Base-by-base conservation (phyloP, 1,284 basidiomycete species). In the Ceratorhiza oryzae-sativae region DNA sequence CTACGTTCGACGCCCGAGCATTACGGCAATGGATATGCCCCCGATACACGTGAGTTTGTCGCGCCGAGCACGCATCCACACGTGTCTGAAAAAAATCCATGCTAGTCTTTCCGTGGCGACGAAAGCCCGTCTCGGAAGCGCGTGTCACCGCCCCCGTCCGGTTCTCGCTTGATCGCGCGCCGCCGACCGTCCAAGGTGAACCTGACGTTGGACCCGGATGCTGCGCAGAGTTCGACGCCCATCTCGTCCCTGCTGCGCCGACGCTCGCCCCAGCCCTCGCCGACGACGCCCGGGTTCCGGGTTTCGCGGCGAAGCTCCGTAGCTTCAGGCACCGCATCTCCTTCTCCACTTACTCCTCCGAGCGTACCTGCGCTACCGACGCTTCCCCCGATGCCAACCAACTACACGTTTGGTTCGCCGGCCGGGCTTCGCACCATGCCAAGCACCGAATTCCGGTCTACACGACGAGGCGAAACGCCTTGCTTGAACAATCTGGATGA, bases 151-250 rank as follows among this genome's bases (percentile, higher is more conserved):
- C 56, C 67, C 18, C 55, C 67, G 8, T 56, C 67, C 3, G 51
- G 53, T 23, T 71, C 67, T 27, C 67, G 67, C 30, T 42, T 71
- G n/a, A 71, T 71, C 20, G 53, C 67, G 18, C 67, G 67, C n/a
- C 67, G 67, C 39, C 67, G 67, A 45, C 67, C 67, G 32, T 71
- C 67, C 27, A 59, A 59, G 67, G 67, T 51, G 32, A 71, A 71
- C 34, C 34, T 71, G 30, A 71, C 67, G 8, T 55, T 71, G 34
- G 67, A 71, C 45, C 67, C 67, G 13, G 67, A 71, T 45, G 56
- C 55, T 39, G 67, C 67, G 32, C 67, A 71, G n/a, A 59, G 27
- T 20, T 71, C 67, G 12, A 71, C 67, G 9, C 67, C 67, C 32
- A 71, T 71, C 30, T 71, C 67, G 10, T 71, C 67, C 36, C 56